Evolutionary conservation across 2,329 filamentous ascomycete genomes (phyloP).

Genomic region (Ascochyta koolunga): DNA sequence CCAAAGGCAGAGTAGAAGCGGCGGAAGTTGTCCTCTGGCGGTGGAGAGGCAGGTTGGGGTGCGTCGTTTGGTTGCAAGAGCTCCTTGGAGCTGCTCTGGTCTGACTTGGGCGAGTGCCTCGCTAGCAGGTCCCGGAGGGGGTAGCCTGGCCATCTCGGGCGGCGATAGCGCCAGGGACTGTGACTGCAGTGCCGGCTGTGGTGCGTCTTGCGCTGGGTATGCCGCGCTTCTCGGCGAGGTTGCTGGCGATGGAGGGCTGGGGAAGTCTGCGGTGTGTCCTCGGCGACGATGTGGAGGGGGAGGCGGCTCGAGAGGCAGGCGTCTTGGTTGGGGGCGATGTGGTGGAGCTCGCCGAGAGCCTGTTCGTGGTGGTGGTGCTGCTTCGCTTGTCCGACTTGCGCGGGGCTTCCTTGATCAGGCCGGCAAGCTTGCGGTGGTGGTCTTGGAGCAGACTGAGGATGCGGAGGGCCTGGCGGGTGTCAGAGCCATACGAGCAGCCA

Average conservation of each 20-base stretch:
- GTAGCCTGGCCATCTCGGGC: slow-evolving; percentile 48
- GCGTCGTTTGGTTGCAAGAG: slow-evolving; percentile 20
- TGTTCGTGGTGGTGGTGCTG: slow-evolving; percentile 1
- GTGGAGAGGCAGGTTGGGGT: slow-evolving; percentile 26
- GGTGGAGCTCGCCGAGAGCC: slow-evolving; percentile 5
- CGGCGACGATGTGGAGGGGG: slow-evolving; percentile 46
- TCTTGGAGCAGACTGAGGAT: slow-evolving; percentile 84
- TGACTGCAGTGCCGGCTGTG: slow-evolving; percentile 73
- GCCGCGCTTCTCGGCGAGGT: slow-evolving; percentile 82
- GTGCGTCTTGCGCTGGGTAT: slow-evolving; percentile 66
- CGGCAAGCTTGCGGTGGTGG: slow-evolving; percentile 83
- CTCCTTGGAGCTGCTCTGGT: slow-evolving; percentile 24
- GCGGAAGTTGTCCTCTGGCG: slow-evolving; percentile 78
- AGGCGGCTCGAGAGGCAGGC: slow-evolving; percentile 29
- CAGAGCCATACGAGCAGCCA: neutral
- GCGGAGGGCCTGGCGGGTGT: slow-evolving; percentile 69
- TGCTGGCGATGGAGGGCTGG: slow-evolving; percentile 85
- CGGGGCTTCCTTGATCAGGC: slow-evolving; percentile 74
- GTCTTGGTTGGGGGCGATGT: slow-evolving; percentile 20
- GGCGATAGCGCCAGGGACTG: slow-evolving; percentile 74
- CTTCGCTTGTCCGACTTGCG: slow-evolving; percentile 36
- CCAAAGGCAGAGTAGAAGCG: slow-evolving; percentile 93
- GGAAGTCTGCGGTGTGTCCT: slow-evolving; percentile 56
- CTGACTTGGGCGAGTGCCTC: slow-evolving; percentile 38
- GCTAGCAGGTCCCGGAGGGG: slow-evolving; percentile 41